phyloP scores from a whole-genome alignment of 495 filamentous ascomycete species.

The Ramalina intermedia region DNA sequence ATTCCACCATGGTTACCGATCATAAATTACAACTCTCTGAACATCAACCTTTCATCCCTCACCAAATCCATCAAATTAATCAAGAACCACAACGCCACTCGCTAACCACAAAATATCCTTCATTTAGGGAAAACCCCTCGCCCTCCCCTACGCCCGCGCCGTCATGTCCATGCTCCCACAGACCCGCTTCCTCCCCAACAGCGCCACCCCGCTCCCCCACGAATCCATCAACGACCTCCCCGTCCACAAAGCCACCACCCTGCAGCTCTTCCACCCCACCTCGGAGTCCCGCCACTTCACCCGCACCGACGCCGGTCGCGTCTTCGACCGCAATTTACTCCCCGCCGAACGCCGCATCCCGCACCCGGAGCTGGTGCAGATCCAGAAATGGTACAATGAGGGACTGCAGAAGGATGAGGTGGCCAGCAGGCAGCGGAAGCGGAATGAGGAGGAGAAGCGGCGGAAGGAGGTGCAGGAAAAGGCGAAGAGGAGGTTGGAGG shows the following conservation, averaged over 20 bases:
- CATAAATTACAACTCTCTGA: conserved; percentile 35
- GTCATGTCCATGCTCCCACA: conserved; percentile 69
- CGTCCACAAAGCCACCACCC: conserved; percentile 60
- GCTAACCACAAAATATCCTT: not conserved
- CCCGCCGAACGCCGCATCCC: conserved; percentile 78
- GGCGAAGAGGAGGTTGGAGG: conserved; percentile 26
- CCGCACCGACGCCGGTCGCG: conserved; percentile 73
- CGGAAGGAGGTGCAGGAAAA: conserved; percentile 23
- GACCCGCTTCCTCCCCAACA: conserved; percentile 23
- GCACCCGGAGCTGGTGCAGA: conserved; percentile 64
- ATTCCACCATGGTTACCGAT: conserved; percentile 34
- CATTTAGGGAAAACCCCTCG: conserved; percentile 63
- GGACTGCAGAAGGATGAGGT: conserved; percentile 23
- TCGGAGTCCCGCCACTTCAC: conserved; percentile 86
- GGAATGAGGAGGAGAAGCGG: conserved; percentile 30
- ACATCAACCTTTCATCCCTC: not conserved
- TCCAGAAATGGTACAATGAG: conserved; percentile 18
- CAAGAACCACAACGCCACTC: not conserved
- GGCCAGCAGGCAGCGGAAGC: conserved; percentile 24
- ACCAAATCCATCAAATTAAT: not conserved
- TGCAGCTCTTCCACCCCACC: conserved; percentile 80
- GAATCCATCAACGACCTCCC: conserved; percentile 88
- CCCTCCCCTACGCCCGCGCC: conserved; percentile 58
- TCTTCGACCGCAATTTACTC: conserved; percentile 59
- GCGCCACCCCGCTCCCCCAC: conserved; percentile 29